phyloP scores from a whole-genome alignment of 306 rosid genomes.

The Medicago arabica region DNA sequence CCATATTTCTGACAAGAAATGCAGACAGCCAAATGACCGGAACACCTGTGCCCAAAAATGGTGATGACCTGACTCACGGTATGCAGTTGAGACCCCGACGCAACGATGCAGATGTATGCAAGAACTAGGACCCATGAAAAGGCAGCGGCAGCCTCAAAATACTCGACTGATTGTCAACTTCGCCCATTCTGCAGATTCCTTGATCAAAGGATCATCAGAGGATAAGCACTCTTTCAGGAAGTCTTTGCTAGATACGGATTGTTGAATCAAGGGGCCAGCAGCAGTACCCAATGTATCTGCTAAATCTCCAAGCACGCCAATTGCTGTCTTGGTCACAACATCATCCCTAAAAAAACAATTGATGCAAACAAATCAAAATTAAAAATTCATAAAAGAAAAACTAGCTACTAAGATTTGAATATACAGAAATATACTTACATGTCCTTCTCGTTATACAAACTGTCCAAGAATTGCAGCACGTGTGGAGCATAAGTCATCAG shows the following conservation, averaged over 20 bases:
- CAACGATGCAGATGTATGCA: conserved; percentile 85
- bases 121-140: conserved; percentile 50
- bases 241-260: conserved; percentile 85
- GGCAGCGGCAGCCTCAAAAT: conserved; percentile 58
- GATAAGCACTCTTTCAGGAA: conserved; percentile 83
- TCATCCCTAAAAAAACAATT: conserved; percentile 72
- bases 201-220: conserved; percentile 77
- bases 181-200: conserved; percentile 97
- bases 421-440: conserved; percentile 60
- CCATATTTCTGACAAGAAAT: conserved; percentile 60
- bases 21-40: conserved; percentile 55
- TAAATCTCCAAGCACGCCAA: conserved; percentile 91
- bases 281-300: conserved; percentile 83
- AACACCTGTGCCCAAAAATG: conserved; percentile 70
- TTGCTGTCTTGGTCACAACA: conserved; percentile 80
- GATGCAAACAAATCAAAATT: conserved; percentile 4
- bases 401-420: not conserved
- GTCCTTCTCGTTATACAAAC: conserved; percentile 82
- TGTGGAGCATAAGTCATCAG: conserved; percentile 90
- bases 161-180: conserved; percentile 86
- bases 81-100: conserved; percentile 84
- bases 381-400: not conserved
- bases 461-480: conserved; percentile 88
- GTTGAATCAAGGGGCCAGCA: conserved; percentile 81
- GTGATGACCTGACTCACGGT: conserved; percentile 78